Percentiles rank a stretch among this genome's conserved stretches.
These are phyloP conservation scores for Amaranthus tricolor DNA, from an alignment of 179 eudicot genomes.

Conservation along the genomic window DNA sequence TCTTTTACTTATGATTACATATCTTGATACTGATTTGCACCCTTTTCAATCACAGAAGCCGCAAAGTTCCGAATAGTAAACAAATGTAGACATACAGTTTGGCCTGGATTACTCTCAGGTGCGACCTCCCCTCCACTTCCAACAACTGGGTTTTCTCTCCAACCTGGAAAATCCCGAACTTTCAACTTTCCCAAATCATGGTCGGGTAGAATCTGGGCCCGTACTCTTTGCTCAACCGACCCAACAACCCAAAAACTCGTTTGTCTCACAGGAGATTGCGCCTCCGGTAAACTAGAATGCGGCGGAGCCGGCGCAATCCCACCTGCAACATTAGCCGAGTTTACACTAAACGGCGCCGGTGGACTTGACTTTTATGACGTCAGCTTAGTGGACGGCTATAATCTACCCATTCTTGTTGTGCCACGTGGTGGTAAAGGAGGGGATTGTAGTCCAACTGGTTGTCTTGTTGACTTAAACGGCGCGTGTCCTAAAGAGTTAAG, in stretches of 20 bases:
- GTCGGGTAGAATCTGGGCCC: slow-evolving; percentile 95
- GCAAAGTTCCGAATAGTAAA: slow-evolving; percentile 67
- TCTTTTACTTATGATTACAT: slow-evolving; percentile 5
- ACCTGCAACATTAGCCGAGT: slow-evolving; percentile 85
- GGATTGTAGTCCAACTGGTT: slow-evolving; percentile 82
- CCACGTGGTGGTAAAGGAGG: slow-evolving; percentile 60
- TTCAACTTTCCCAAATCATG: slow-evolving; percentile 54
- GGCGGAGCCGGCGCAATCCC: slow-evolving; percentile 79
- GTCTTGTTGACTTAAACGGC: slow-evolving; percentile 64
- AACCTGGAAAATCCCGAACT: slow-evolving; percentile 50
- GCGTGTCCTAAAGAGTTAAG: slow-evolving; percentile 61
- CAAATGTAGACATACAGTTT: slow-evolving; percentile 69
- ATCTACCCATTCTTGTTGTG: slow-evolving; percentile 69
- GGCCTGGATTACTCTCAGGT: slow-evolving; percentile 92
- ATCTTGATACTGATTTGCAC: neutral
- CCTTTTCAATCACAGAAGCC: slow-evolving; percentile 13
- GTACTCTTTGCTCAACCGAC: slow-evolving; percentile 58
- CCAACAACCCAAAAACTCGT: slow-evolving; percentile 41
- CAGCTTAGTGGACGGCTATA: slow-evolving; percentile 89
- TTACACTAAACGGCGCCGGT: slow-evolving; percentile 82
- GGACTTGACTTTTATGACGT: slow-evolving; percentile 91
- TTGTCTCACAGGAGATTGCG: slow-evolving; percentile 85
- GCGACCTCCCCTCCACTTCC: slow-evolving; percentile 59
- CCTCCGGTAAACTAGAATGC: slow-evolving; percentile 63
- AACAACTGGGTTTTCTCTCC: slow-evolving; percentile 80